These are phyloP conservation scores for Sergeia podlipaevii DNA, from an alignment of 208 protist genomes.

Conservation along the genomic window DNA sequence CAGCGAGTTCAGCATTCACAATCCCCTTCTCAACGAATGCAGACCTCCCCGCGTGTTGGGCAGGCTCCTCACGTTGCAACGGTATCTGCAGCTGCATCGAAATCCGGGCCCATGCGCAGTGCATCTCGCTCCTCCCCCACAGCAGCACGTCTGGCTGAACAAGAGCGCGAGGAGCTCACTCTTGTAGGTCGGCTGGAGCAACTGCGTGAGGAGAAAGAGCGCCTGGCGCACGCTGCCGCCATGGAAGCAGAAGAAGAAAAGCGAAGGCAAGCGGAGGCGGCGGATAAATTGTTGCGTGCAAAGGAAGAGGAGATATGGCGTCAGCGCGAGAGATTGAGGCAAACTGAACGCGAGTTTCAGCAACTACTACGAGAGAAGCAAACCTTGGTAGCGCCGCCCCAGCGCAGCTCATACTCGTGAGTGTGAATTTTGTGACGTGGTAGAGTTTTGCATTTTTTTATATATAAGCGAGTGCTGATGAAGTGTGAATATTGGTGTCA, in stretches of 20 bases:
- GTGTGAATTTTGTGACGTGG: no score
- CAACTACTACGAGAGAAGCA: slow-evolving; percentile 32
- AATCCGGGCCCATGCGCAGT: background rate
- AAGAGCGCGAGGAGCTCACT: slow-evolving; percentile 28
- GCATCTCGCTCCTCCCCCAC: slow-evolving; percentile 11
- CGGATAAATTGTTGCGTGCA: slow-evolving; percentile 15
- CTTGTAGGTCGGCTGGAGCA: slow-evolving; percentile 24
- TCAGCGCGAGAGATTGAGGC: slow-evolving; percentile 36
- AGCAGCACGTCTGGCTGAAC: slow-evolving; percentile 36
- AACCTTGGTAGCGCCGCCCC: no score
- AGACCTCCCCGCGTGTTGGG: background rate
- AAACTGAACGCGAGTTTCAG: slow-evolving; percentile 42
- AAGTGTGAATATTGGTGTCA: no score
- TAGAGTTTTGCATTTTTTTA: no score
- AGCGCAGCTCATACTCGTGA: no score
- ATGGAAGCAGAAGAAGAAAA: slow-evolving; percentile 39
- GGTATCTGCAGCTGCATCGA: background rate
- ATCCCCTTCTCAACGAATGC: no score
- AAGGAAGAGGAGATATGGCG: slow-evolving; percentile 56
- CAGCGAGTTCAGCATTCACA: no score
- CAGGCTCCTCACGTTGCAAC: background rate
- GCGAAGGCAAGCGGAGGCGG: slow-evolving; percentile 20
- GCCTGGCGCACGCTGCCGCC: slow-evolving; percentile 31
- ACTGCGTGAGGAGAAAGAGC: slow-evolving; percentile 36
- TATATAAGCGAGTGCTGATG: no score